Base-by-base conservation (phyloP, 2,329 filamentous ascomycete species). In the Chaetothyriales sp. region DNA sequence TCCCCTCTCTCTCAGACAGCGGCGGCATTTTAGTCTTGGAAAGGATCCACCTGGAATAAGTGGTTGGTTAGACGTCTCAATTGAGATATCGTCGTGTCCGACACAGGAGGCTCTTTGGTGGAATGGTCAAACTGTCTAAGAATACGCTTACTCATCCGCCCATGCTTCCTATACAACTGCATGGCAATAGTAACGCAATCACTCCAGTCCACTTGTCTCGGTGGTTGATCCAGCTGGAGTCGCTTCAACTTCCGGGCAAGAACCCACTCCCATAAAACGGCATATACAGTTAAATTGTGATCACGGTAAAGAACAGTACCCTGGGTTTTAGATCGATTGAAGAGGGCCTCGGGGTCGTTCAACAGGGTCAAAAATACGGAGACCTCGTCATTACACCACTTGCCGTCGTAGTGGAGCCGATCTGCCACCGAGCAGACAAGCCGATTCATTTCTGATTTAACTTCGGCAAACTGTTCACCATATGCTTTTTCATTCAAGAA, bases 301-400 rank as follows among this genome's bases (percentile, higher is more conserved):
- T 45, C 43, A 45, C 43, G 43, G 25, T 45, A 45, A 45, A 45
- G 43, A 45, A 45, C 15, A 45, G 43, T 45, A 18, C 25, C n/a
- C 43, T 45, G 43, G 25, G 18, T 45, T 45, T 25, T 45, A 19
- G 43, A 45, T 45, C 43, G 43, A 9, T 45, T 18, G 25, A 45
- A 45, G 25, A 45, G 43, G n/a, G 43, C 43, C n/a, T 12, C 25
- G 25, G 43, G 43, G 25, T 45, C 43, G 43, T 45, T 45, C 43
- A 45, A 45, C 18, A 45, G 43, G 19, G 43, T 20, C 25, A 45
- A 45, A 45, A 45, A 45, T 19, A 45, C 43, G 18, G 43, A 45
- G 43, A 45, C 43, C 9, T 45, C 43, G 43, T 45, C 43, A 25
- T 45, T 45, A 45, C 43, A 45, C 43, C 43, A 45, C 43, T 45